Evolutionary conservation across 169 alveolate species (phyloP).

Genomic region (Eimeria zaria): DNA sequence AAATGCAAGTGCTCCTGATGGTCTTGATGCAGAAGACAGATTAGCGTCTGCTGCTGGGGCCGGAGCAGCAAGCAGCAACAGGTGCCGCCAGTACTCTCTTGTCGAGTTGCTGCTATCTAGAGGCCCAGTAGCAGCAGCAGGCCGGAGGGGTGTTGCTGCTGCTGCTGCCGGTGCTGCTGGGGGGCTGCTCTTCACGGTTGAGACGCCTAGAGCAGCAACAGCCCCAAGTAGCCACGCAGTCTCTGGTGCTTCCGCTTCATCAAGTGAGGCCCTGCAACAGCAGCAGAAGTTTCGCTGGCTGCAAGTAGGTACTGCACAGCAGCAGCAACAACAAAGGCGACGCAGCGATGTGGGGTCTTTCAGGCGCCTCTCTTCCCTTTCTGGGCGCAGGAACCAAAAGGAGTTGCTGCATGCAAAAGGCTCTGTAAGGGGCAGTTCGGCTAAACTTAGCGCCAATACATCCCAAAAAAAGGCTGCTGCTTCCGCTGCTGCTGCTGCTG

Average conservation of each 20-base stretch:
- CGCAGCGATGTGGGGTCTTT: slow-evolving; percentile 53
- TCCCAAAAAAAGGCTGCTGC: slow-evolving; percentile 10
- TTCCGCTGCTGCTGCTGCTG: slow-evolving; percentile 20
- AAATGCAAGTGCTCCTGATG: neutral
- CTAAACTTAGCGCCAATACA: neutral
- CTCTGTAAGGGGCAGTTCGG: neutral
- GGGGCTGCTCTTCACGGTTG: slow-evolving; percentile 26
- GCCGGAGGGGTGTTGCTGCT: neutral
- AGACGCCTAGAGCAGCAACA: slow-evolving; percentile 64
- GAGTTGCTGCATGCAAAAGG: slow-evolving; percentile 17
- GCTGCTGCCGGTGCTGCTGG: slow-evolving; percentile 9
- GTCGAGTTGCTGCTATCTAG: slow-evolving; percentile 43
- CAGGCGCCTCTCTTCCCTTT: neutral
- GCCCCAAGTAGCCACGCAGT: slow-evolving; percentile 18
- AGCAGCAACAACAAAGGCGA: slow-evolving; percentile 23
- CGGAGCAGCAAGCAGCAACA: neutral
- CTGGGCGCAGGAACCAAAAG: neutral
- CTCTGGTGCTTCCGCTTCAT: neutral
- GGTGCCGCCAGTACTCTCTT: slow-evolving; percentile 13
- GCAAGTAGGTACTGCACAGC: neutral
- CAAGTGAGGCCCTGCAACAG: slow-evolving; percentile 34
- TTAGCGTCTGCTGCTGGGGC: neutral
- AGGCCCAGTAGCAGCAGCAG: slow-evolving; percentile 44
- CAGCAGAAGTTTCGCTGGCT: slow-evolving; percentile 31
- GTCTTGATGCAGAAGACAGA: neutral